Evolutionary conservation across 2,329 filamentous ascomycete genomes (phyloP), one percentile per base, ranked within the genome.

Genomic region (Trichothecium roseum): DNA sequence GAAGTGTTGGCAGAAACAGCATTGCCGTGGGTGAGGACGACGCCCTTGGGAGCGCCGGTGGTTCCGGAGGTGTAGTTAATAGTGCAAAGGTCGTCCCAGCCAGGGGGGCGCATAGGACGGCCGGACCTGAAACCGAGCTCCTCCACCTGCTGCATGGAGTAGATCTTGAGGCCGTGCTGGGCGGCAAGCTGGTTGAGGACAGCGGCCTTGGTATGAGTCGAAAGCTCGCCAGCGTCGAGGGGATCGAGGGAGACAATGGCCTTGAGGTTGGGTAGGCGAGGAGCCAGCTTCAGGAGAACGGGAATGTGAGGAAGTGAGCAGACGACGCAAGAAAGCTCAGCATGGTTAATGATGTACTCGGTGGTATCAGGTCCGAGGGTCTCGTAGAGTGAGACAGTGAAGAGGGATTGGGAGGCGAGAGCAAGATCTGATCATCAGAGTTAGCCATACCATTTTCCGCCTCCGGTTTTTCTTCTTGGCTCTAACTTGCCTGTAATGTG

Each of bases 311-410:
- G 76, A 31, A 95, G 66, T 18, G 84, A 87, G 39, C 84, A 80
- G 42, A 82, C 78, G 28, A 96, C 76, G 50, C 79, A 84, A 39
- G 69, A 59, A 38, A 96, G 65, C 42, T 79, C 72, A 37, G 86
- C 77, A 56, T 96, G 89, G 60, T 93, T 93, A 64, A 96, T 82
- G 59, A 98, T 95, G 63, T 84, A 96, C 62, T 96, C 87, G 38
- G 84, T 88, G 3, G 88, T 77, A 46, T 94, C 85, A 10, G 89
- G 81, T 8, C 89, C 89, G 5, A 98, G 74, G 10, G 89, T 95
- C 59, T 96, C 91, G 66, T 98, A 98, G 34, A 98, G 80, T 5
- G 89, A 94, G 37, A 98, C 87, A 16, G 82, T 84, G 62, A 72
- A 96, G 20, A 96, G 74, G 7, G 81, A 76, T 59, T 96, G 91